Evolutionary conservation across 2,329 filamentous ascomycete genomes (phyloP), one percentile per base, ranked within the genome.

Genomic region (Trichophyton verrucosum): DNA sequence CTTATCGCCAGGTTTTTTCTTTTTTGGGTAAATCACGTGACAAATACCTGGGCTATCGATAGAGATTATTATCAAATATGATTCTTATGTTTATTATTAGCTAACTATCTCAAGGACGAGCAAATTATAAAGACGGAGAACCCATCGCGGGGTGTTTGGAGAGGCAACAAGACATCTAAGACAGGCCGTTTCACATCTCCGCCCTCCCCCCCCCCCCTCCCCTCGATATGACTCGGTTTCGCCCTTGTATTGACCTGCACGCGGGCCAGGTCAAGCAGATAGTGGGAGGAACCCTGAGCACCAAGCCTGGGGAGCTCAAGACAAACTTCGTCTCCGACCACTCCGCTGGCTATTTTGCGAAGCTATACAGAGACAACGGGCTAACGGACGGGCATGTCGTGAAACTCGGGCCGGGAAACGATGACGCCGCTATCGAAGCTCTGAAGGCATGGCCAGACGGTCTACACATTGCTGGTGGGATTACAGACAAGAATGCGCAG

Each of bases 251-350:
- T 74, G 94, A 99, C 76, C 83, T 99, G 59, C 94, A 99, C 74
- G 87, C 91, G n/a, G 94, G 94, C 13, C 87, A 92, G 72, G 94
- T 99, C 62, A 99, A 99, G 79, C 94, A 99, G 75, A 99, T 99
- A 68, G 91, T 99, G 46, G 94, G 94, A 67, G 92, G 94, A 62
- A 97, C 94, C 1, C 82, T 99, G 64, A 87, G 87, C 75, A 82
- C 82, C 71, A 73, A 80, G 7, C 82, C 82, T 1, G 73, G 80
- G 5, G 80, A 82, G 61, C 81, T 97, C 61, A 87, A 90, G 76
- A 97, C 92, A 56, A 99, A 99, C 75, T 91, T 90, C 77, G 87
- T 96, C 63, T 96, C 94, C 8, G 82, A 86, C 57, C 85, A 92
- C 64, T 87, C 91, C 8, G 85, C 94, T 1, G 82, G 83, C 3